Evolutionary conservation across 2,329 filamentous ascomycete genomes (phyloP).

Genomic region (Epichloe coenophiala): DNA sequence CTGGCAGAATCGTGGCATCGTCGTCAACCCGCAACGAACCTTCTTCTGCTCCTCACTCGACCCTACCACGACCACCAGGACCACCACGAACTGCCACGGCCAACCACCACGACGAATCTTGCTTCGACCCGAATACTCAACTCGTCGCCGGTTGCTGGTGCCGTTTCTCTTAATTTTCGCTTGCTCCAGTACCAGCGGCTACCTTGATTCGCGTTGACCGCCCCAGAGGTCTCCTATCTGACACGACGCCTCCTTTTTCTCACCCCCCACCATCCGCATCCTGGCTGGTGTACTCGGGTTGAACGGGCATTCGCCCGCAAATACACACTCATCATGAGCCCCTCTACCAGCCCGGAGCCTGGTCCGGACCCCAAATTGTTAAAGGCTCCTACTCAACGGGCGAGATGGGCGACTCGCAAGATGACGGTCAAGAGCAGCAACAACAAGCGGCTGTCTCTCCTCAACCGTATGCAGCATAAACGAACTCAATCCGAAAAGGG

Average conservation of each 20-base stretch:
- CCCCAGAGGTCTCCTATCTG: neutral
- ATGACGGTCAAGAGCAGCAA: constrained; percentile 61
- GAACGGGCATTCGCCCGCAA: constrained; percentile 27
- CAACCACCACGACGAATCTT: neutral
- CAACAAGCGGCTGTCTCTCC: constrained; percentile 70
- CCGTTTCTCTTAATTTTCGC: neutral
- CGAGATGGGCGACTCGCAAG: constrained; percentile 94
- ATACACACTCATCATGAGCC: constrained; percentile 20
- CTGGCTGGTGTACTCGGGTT: constrained; percentile 24
- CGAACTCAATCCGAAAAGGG: constrained; percentile 56
- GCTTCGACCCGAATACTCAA: neutral
- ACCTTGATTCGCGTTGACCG: constrained; percentile 4
- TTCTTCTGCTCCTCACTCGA: neutral
- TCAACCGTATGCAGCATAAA: constrained; percentile 60
- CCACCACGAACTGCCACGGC: neutral
- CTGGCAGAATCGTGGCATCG: neutral
- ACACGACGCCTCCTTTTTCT: neutral
- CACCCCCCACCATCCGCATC: constrained; percentile 9
- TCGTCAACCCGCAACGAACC: neutral
- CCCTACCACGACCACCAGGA: neutral
- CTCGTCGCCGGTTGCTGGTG: neutral
- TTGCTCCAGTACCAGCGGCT: neutral
- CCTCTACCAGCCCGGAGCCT: constrained; percentile 15
- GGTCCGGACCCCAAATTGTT: constrained; percentile 11
- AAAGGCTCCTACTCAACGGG: constrained; percentile 47